Percentiles rank a stretch among this genome's conserved stretches.
phyloP scores from a whole-genome alignment of 1,284 basidiomycete species.

The Ceratobasidium sp. region DNA sequence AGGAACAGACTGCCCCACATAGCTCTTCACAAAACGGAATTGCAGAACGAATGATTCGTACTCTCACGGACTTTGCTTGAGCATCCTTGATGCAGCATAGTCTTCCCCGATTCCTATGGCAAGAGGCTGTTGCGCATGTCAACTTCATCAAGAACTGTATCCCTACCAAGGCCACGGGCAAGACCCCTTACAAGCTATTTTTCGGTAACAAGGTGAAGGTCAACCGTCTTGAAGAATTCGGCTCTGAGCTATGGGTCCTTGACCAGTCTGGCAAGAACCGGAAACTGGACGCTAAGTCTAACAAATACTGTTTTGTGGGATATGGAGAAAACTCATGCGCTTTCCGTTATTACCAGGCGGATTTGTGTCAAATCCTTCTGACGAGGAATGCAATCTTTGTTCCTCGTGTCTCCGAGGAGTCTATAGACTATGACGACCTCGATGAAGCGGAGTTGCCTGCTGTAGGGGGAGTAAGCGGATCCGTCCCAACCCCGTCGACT shows the following conservation, averaged over 20 bases:
- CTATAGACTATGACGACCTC: neutral
- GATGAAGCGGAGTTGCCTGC: neutral
- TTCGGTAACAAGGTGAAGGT: neutral
- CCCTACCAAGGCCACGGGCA: neutral
- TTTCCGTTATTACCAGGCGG: slow-evolving; percentile 1
- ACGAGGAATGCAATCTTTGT: slow-evolving; percentile 3
- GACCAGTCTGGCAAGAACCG: neutral
- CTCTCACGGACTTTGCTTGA: slow-evolving; percentile 27
- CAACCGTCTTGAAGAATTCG: slow-evolving; percentile 4
- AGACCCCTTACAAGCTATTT: slow-evolving; percentile 1
- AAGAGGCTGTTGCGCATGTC: slow-evolving; percentile 14
- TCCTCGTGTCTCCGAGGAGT: neutral
- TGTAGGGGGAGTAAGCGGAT: too few relatives aligned
- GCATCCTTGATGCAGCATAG: neutral
- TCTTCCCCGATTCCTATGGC: slow-evolving; percentile 9
- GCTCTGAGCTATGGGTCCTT: neutral
- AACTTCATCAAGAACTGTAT: neutral
- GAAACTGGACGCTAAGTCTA: slow-evolving; percentile 7
- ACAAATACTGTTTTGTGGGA: neutral
- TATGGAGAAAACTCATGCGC: neutral
- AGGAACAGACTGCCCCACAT: slow-evolving; percentile 49
- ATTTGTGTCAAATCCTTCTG: neutral
- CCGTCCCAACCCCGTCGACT: too few relatives aligned
- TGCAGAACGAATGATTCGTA: slow-evolving; percentile 53
- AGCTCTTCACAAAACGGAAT: slow-evolving; percentile 53